phyloP scores from a whole-genome alignment of 2,329 filamentous ascomycete species.

The Bipolaris bicolor region DNA sequence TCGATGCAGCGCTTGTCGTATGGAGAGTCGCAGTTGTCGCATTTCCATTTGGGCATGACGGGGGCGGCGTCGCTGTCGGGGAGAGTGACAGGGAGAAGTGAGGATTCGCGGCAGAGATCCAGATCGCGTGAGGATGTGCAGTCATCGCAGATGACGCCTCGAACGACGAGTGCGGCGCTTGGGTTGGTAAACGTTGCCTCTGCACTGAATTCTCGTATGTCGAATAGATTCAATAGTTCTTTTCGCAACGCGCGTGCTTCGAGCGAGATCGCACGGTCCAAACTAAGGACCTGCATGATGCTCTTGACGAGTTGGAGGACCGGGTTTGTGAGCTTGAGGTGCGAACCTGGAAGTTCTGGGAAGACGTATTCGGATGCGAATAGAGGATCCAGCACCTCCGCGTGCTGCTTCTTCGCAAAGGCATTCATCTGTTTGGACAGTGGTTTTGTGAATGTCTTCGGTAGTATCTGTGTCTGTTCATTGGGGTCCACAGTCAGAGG shows the following conservation, averaged over 20 bases:
- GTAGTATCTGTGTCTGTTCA: constrained; percentile 69
- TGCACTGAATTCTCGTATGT: constrained; percentile 89
- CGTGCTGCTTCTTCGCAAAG: constrained; percentile 84
- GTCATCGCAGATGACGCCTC: constrained; percentile 82
- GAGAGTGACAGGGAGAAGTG: constrained; percentile 66
- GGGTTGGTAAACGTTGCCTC: constrained; percentile 91
- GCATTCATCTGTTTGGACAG: constrained; percentile 85
- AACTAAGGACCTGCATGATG: constrained; percentile 87
- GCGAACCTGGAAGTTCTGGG: constrained; percentile 76
- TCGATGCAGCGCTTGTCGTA: constrained; percentile 83
- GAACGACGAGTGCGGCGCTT: constrained; percentile 72
- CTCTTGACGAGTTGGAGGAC: constrained; percentile 90
- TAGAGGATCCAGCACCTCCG: constrained; percentile 87
- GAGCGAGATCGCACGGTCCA: constrained; percentile 88
- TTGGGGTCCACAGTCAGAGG: constrained; percentile 61
- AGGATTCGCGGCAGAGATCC: constrained; percentile 89
- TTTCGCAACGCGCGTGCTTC: constrained; percentile 88
- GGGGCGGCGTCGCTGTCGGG: constrained; percentile 39
- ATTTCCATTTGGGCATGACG: constrained; percentile 73
- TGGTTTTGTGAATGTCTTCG: constrained; percentile 84
- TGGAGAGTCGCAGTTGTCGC: constrained; percentile 74
- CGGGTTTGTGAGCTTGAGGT: constrained; percentile 69
- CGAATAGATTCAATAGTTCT: constrained; percentile 86
- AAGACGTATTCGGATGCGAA: constrained; percentile 87
- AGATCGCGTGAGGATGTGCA: constrained; percentile 89